phyloP scores from a whole-genome alignment of 441 rosid genomes.

The Isatis lusitanica region DNA sequence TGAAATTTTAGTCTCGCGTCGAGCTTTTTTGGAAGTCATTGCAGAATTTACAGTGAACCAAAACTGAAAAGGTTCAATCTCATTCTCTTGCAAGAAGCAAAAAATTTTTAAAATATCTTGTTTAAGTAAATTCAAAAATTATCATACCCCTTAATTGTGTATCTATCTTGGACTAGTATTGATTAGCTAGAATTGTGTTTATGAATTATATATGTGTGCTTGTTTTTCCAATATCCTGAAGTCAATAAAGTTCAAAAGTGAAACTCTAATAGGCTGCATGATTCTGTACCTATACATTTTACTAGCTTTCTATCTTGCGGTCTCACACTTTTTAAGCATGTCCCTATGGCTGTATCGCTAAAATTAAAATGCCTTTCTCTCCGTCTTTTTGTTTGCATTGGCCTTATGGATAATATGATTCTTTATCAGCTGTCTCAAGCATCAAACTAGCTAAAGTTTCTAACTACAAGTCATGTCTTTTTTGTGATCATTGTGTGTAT shows the following conservation, averaged over 20 bases:
- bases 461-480: background rate
- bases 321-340: constrained; percentile 32
- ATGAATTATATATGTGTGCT: background rate
- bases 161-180: background rate
- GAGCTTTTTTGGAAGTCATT: background rate
- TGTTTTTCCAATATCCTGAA: background rate
- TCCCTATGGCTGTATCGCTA: constrained; percentile 11
- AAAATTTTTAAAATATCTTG: background rate
- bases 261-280: constrained; percentile 12
- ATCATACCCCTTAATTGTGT: background rate
- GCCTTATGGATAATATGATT: background rate
- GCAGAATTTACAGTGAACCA: constrained; percentile 6
- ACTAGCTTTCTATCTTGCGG: constrained; percentile 14
- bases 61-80: background rate
- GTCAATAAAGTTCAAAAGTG: constrained; percentile 24
- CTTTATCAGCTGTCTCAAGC: background rate
- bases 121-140: background rate
- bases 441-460: background rate
- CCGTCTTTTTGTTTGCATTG: constrained; percentile 14
- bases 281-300: constrained; percentile 8
- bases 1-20: background rate
- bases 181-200: background rate
- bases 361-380: background rate
- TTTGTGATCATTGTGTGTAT: background rate
- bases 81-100: background rate